Base-by-base conservation (phyloP, 176 grass and related monocot species). In the Secale cereale region DNA sequence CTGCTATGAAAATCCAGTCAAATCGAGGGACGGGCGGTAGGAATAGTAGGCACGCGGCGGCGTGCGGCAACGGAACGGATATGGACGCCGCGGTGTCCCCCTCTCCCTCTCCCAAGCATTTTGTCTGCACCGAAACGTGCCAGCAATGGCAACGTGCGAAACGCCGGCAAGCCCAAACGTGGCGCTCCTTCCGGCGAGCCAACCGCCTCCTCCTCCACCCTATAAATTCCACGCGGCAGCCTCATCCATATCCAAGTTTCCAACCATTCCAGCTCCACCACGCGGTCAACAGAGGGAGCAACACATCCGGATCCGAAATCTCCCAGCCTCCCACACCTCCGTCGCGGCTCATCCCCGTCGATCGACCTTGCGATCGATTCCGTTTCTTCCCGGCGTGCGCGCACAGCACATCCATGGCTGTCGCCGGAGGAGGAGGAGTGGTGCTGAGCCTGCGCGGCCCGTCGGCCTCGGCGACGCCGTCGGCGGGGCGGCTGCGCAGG, bases 401-500 rank as follows among this genome's bases (percentile, higher is more conserved):
- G 46, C 13, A 14, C 43, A 14, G 15, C 48, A 52, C 48, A 52
- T 52, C 52, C 40, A 83, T 88, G 81, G 81, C 86, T 1, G 36
- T 78, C 2, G 74, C 74, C 40, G 39, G 9, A 2, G 52, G 50
- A 20, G 50, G 52, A 29, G 85, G 57, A 7, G 86, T 64, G 13
- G 52, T 65, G 57, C 7, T 56, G 52, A 56, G 52, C 7, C 43
- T 72, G 35, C 60, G 59, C 4, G 23, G 20, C 56, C 30, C 62
- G 46, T 19, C 86, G 62, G 22, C 74, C 1, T 33, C 76, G 39
- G 27, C 76, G 3, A 11, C 16, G 46, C 6, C 12, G 3, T 17
- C 46, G 25, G 16, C 0, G n/a, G 31, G 46, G 32, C 79, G 48
- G 29, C 48, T 52, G 16, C 48, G 48, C 19, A 52, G 48, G 7